Base-by-base conservation (phyloP, 345 rosid genomes). In the Turnera subulata region DNA sequence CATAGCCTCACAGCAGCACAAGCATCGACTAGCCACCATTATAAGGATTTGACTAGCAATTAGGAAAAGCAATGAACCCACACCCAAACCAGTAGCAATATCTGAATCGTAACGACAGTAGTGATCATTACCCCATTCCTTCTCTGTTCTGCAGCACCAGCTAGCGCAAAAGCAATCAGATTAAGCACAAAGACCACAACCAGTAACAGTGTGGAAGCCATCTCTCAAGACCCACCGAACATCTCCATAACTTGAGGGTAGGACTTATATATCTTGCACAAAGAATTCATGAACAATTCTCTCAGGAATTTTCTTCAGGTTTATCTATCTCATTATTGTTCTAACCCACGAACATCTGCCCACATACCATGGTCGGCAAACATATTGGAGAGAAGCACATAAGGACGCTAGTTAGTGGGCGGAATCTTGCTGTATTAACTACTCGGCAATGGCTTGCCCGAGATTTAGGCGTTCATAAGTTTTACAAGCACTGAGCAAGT, bases 121-220 rank as follows among this genome's bases (percentile, higher is more conserved):
- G 14, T 26, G 24, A 51, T 40, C 9, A 38, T 23, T 19, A 72
- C 95, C 86, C 49, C 99, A 50, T 83, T 84, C 78, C 91, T 92
- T 79, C 97, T 84, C 73, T 86, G 99, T 78, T 92, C 99, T 55
- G 97, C 97, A 40, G 93, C 99, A 50, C 86, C 80, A 62, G 97
- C 97, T 56, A 92, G 73, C n/a, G 86, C 87, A 47, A 92, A 88
- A 59, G 99, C 99, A 73, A 92, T 75, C 76, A 92, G 82, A 69
- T 92, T 89, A 14, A 86, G 61, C 47, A 92, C 29, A 78, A 83
- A 79, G 60, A 89, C 94, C 0, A 64, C 45, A 39, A 89, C 76
- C 61, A 92, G 58, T 35, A 92, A 50, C 46, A 84, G 78, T 78
- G 89, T 92, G 16, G 94, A 89, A 15, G 97, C 94, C 99, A 93